A percentile compares a stretch with the other conserved stretches of the same genome.
Conservation (phyloP, 2,329 filamentous ascomycete species). For the Pseudocercospora pini-densiflorae region DNA sequence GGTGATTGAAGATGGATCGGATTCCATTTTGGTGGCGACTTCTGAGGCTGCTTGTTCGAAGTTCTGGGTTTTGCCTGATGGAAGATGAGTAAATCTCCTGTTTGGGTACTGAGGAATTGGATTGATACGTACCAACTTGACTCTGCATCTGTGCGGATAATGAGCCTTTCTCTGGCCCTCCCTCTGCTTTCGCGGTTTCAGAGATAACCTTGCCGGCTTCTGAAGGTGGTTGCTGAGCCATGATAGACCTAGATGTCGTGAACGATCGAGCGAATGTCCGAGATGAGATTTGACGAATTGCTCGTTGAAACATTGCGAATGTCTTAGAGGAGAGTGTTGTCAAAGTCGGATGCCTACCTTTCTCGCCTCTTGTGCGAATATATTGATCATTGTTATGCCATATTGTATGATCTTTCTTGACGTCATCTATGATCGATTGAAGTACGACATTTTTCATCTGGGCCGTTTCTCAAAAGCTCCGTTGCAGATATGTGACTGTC, state of each 20-base stretch:
- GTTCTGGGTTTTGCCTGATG: conserved; percentile 4
- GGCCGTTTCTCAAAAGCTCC: no score
- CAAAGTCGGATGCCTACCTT: background rate
- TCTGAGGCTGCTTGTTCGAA: conserved; percentile 38
- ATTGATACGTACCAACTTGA: conserved; percentile 32
- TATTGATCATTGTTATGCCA: background rate
- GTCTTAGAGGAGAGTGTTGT: background rate
- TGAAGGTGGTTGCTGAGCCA: conserved; percentile 22
- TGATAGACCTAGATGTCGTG: conserved; percentile 14
- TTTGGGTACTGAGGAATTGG: no score
- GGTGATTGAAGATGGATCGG: conserved; percentile 40
- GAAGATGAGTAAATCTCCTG: conserved; percentile 17
- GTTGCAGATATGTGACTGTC: no score
- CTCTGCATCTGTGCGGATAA: conserved; percentile 42
- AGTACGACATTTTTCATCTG: background rate
- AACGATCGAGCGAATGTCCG: background rate
- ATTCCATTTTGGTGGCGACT: conserved; percentile 36
- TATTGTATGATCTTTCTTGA: background rate
- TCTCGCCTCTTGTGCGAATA: background rate
- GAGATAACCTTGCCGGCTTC: conserved; percentile 36
- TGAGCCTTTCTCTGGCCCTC: conserved; percentile 39
- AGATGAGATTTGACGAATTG: background rate
- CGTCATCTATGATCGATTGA: conserved; percentile 6
- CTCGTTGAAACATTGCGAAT: background rate
- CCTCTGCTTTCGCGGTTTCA: conserved; percentile 40